These are phyloP conservation scores for Fusarium mangiferae DNA, from an alignment of 2,329 filamentous ascomycete genomes.

Conservation along the genomic window DNA sequence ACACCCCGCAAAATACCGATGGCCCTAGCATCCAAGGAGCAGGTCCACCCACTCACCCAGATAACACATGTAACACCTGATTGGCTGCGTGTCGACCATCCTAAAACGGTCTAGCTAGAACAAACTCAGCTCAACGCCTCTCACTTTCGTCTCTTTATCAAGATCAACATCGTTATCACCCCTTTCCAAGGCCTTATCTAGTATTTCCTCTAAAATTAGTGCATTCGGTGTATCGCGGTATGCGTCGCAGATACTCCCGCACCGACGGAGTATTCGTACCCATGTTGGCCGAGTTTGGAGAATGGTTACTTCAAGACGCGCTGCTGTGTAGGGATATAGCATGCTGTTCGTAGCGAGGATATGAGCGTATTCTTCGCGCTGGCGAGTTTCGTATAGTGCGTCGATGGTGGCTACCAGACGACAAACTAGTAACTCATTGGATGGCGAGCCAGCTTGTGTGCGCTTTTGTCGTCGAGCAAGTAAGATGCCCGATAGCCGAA, in stretches of 20 bases:
- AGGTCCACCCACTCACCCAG: not conserved
- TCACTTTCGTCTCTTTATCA: conserved; percentile 14
- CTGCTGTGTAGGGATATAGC: conserved; percentile 42
- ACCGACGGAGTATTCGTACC: conserved; percentile 19
- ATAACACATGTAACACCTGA: not conserved
- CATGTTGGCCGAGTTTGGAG: conserved; percentile 24
- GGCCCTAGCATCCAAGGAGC: not conserved
- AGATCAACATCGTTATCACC: conserved; percentile 27
- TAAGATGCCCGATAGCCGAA: conserved; percentile 40
- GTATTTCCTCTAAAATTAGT: conserved; percentile 14
- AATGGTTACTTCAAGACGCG: conserved; percentile 39
- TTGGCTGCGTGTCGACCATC: conserved; percentile 16
- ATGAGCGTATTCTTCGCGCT: conserved; percentile 15
- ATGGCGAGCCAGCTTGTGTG: not conserved
- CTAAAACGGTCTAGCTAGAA: conserved; percentile 11
- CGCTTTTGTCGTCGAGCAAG: conserved; percentile 28
- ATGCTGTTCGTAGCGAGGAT: conserved; percentile 42
- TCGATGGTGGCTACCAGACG: conserved; percentile 42
- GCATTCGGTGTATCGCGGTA: conserved; percentile 26
- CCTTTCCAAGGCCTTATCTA: conserved; percentile 23
- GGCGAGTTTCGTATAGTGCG: conserved; percentile 32
- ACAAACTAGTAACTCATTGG: conserved; percentile 32
- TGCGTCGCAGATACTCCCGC: conserved; percentile 10
- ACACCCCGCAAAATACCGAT: too few relatives aligned
- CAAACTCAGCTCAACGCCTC: conserved; percentile 28